A percentile compares a stretch with the other conserved stretches of the same genome.
Conservation (phyloP, 1,139 yeast species). For the Candida sojae region DNA sequence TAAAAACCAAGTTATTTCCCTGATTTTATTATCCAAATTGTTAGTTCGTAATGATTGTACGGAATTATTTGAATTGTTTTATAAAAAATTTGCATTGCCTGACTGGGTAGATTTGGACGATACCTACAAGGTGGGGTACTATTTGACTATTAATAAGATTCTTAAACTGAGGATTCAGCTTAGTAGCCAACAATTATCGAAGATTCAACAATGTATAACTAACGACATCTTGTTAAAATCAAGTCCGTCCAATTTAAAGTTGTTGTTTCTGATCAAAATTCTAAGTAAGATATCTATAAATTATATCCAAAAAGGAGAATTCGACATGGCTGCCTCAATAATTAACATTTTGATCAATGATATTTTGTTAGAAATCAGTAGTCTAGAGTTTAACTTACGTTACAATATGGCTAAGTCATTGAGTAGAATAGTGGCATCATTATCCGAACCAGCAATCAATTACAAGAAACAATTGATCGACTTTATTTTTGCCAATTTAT, state of each 20-base stretch:
- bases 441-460: slow-evolving; percentile 28
- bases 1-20: slow-evolving; percentile 32
- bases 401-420: slow-evolving; percentile 41
- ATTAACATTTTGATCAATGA: slow-evolving; percentile 32
- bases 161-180: slow-evolving; percentile 24
- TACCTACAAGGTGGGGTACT: slow-evolving; percentile 32
- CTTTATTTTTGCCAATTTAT: slow-evolving; percentile 28
- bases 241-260: slow-evolving; percentile 22
- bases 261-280: slow-evolving; percentile 36
- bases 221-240: slow-evolving; percentile 8
- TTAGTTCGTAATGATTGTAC: slow-evolving; percentile 33
- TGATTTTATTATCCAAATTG: slow-evolving; percentile 39
- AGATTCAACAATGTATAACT: slow-evolving; percentile 20
- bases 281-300: slow-evolving; percentile 29
- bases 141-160: slow-evolving; percentile 39
- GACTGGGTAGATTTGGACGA: slow-evolving; percentile 20
- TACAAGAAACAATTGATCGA: slow-evolving; percentile 35
- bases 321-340: slow-evolving; percentile 20
- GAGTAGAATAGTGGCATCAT: slow-evolving; percentile 22
- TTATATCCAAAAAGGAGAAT: slow-evolving; percentile 19
- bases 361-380: slow-evolving; percentile 24
- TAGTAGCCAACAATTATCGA: slow-evolving; percentile 11
- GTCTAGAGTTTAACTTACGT: slow-evolving; percentile 34
- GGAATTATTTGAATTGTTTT: slow-evolving; percentile 21
- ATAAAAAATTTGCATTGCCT: slow-evolving; percentile 8